Evolutionary conservation across 2,329 filamentous ascomycete genomes (phyloP).

Genomic region (Hymenoscyphus linearis): DNA sequence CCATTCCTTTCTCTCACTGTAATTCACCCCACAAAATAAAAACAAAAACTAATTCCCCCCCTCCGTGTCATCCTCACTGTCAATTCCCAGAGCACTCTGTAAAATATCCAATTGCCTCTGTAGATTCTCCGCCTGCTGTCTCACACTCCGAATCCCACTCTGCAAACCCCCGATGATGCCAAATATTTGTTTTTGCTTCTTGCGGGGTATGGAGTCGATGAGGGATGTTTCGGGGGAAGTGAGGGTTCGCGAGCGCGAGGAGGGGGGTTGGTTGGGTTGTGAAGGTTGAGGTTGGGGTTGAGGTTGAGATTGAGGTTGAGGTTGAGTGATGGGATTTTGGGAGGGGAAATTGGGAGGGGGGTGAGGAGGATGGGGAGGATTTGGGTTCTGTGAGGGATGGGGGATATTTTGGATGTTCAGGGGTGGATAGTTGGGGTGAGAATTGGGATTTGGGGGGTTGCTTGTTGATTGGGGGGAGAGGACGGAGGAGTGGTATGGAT

Average conservation of each 20-base stretch:
- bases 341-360: no score
- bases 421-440: neutral
- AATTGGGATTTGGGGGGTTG: neutral
- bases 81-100: constrained; percentile 19
- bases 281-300: neutral
- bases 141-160: constrained; percentile 20
- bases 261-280: neutral
- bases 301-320: no score
- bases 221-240: constrained; percentile 8
- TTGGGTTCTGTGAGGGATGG: neutral
- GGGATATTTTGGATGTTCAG: neutral
- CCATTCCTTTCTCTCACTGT: no score
- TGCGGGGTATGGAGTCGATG: constrained; percentile 23
- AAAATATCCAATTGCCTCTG: constrained; percentile 23
- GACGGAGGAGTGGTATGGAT: no score
- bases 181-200: constrained; percentile 25
- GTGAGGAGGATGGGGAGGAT: no score
- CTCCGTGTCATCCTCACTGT: constrained; percentile 13
- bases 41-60: neutral
- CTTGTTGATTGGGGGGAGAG: no score
- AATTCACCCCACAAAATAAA: no score
- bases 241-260: neutral
- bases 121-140: constrained; percentile 23
- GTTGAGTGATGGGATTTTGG: no score
- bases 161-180: constrained; percentile 25